Percentiles rank a stretch among this genome's conserved stretches.
Conservation (phyloP, 208 protist species). For the Wallacemonas sp. region DNA sequence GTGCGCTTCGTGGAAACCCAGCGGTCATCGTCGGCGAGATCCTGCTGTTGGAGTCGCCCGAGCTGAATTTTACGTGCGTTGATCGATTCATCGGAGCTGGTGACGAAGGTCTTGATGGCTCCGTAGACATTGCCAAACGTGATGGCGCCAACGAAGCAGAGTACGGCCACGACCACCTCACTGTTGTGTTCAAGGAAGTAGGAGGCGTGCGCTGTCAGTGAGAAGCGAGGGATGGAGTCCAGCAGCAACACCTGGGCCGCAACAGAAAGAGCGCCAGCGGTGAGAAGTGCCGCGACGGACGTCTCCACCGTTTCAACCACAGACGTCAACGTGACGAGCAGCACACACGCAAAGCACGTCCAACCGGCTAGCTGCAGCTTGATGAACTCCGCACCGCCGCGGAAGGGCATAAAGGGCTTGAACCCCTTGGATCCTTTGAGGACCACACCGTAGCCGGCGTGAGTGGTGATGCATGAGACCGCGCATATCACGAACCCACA, state of each 20-base stretch:
- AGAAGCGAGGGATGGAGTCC: slow-evolving; percentile 65
- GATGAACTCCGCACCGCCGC: slow-evolving; percentile 62
- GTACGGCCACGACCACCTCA: slow-evolving; percentile 70
- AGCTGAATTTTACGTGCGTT: background rate
- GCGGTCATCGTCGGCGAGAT: slow-evolving; percentile 6
- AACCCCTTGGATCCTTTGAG: slow-evolving; percentile 44
- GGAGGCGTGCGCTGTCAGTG: slow-evolving; percentile 22
- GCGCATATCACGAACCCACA: slow-evolving; percentile 58
- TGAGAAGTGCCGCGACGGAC: slow-evolving; percentile 33
- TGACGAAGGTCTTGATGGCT: slow-evolving; percentile 38
- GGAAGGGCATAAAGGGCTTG: slow-evolving; percentile 76
- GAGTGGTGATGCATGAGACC: slow-evolving; percentile 55
- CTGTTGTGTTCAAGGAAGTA: slow-evolving; percentile 74
- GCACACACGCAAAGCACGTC: slow-evolving; percentile 43
- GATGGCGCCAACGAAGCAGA: slow-evolving; percentile 57
- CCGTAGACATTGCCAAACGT: slow-evolving; percentile 62
- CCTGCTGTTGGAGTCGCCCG: background rate
- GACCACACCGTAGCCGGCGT: slow-evolving; percentile 72
- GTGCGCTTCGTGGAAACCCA: slow-evolving; percentile 18
- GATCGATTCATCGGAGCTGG: slow-evolving; percentile 8
- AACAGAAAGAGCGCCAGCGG: slow-evolving; percentile 57
- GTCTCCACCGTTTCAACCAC: slow-evolving; percentile 45
- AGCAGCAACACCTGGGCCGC: slow-evolving; percentile 61
- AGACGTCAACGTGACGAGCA: slow-evolving; percentile 64
- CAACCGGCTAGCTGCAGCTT: slow-evolving; percentile 62